Conservation (phyloP, 2,329 filamentous ascomycete species). For the Hymenoscyphus occultus region DNA sequence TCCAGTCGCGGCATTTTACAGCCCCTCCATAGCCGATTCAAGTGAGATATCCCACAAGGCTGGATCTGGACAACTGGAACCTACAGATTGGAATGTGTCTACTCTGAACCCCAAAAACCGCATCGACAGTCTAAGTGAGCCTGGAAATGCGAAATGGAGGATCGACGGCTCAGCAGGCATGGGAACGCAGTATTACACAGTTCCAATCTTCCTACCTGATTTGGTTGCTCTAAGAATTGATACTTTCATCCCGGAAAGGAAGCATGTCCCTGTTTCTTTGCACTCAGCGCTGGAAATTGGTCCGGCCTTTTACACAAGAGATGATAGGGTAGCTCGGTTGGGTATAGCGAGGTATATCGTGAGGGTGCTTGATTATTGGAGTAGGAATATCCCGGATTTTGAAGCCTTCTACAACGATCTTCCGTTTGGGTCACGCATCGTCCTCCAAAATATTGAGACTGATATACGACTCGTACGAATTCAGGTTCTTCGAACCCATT, state of each 20-base stretch:
- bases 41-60: too few species aligned
- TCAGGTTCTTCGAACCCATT: not conserved
- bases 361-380: not conserved
- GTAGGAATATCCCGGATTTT: slow-evolving; percentile 9
- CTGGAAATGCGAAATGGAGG: slow-evolving; percentile 49
- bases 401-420: slow-evolving; percentile 42
- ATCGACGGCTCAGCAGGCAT: slow-evolving; percentile 57
- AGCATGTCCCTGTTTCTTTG: not conserved
- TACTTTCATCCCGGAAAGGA: not conserved
- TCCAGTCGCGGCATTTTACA: too few species aligned
- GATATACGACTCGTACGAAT: slow-evolving; percentile 43
- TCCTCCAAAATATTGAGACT: slow-evolving; percentile 50
- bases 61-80: too few species aligned
- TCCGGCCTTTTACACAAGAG: not conserved
- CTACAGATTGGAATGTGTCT: slow-evolving; percentile 45
- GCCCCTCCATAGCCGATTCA: too few species aligned
- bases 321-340: not conserved
- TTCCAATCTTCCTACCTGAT: not conserved
- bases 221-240: not conserved
- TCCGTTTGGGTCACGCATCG: slow-evolving; percentile 57
- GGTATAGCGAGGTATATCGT: not conserved
- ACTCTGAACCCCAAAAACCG: slow-evolving; percentile 59
- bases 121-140: slow-evolving; percentile 52
- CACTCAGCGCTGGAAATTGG: not conserved
- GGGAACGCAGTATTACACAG: slow-evolving; percentile 34